These are phyloP conservation scores for Coffea canephora DNA, from an alignment of 257 asterid genomes.

Conservation along the genomic window DNA sequence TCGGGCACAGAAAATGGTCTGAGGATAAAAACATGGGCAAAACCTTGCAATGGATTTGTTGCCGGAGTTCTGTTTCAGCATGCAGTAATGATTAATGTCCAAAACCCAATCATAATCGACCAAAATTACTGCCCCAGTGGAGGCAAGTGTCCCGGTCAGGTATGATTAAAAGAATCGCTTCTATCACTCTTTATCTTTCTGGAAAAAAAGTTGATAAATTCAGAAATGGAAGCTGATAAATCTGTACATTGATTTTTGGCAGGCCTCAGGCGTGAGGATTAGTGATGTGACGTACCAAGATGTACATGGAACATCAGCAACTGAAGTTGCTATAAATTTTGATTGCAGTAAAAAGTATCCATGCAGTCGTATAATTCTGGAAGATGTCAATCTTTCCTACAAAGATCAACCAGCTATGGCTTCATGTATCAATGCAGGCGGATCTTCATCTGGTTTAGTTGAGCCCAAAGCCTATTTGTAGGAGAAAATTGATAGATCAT, in stretches of 20 bases:
- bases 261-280: no score
- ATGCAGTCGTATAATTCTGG: conserved; percentile 41
- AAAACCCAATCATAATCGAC: conserved; percentile 67
- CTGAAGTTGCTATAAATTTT: conserved; percentile 54
- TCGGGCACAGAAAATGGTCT: conserved; percentile 48
- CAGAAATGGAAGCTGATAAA: no score
- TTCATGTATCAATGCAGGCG: conserved; percentile 46
- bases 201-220: no score
- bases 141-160: conserved; percentile 52
- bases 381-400: conserved; percentile 39
- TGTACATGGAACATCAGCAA: conserved; percentile 61
- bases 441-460: conserved; percentile 35
- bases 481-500: no score
- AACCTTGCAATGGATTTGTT: conserved; percentile 59
- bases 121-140: conserved; percentile 59
- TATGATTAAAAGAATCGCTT: background rate
- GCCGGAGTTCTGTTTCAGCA: conserved; percentile 43
- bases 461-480: conserved; percentile 51
- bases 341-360: conserved; percentile 59
- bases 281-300: conserved; percentile 11
- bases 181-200: no score
- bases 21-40: conserved; percentile 61
- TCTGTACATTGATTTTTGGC: conserved; percentile 9
- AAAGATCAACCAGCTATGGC: conserved; percentile 31
- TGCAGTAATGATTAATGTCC: conserved; percentile 49